phyloP scores from a whole-genome alignment of 2,329 filamentous ascomycete genomes.

The Sphaerulina vaccinii region DNA sequence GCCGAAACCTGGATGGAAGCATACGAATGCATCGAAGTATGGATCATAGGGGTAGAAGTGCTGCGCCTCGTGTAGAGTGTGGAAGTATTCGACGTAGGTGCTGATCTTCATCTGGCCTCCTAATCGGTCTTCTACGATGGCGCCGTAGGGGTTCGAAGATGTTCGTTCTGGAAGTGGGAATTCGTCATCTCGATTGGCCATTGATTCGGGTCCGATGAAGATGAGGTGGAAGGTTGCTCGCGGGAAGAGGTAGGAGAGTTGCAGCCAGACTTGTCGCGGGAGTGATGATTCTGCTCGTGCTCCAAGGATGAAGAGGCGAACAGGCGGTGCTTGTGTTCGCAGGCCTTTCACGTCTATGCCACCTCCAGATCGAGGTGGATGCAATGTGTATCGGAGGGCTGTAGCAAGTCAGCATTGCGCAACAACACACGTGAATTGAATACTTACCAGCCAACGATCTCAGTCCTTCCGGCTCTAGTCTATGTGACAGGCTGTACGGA shows the following conservation, averaged over 20 bases:
- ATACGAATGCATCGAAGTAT: slow-evolving; percentile 95
- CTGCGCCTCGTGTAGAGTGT: slow-evolving; percentile 87
- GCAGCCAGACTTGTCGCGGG: slow-evolving; percentile 89
- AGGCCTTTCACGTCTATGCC: slow-evolving; percentile 74
- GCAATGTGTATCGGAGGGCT: slow-evolving; percentile 91
- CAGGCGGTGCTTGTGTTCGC: slow-evolving; percentile 78
- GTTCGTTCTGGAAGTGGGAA: slow-evolving; percentile 88
- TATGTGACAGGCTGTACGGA: slow-evolving; percentile 79
- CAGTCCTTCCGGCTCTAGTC: slow-evolving; percentile 81
- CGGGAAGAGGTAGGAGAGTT: slow-evolving; percentile 94
- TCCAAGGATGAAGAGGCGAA: slow-evolving; percentile 89
- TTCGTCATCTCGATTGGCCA: slow-evolving; percentile 89
- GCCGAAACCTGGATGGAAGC: slow-evolving; percentile 94
- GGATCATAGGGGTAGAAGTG: slow-evolving; percentile 94
- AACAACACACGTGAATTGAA: neutral
- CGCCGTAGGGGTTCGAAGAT: slow-evolving; percentile 83
- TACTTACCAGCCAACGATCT: slow-evolving; percentile 86
- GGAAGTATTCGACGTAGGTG: slow-evolving; percentile 97
- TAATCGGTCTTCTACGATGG: slow-evolving; percentile 88
- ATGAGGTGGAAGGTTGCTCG: slow-evolving; percentile 83
- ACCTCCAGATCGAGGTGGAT: slow-evolving; percentile 78
- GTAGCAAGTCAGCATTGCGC: slow-evolving; percentile 19
- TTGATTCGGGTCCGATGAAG: slow-evolving; percentile 93
- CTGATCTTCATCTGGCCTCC: slow-evolving; percentile 91
- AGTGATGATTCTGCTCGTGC: slow-evolving; percentile 97